Conservation (phyloP, 495 filamentous ascomycete species). For the Podospora pseudoanserina region DNA sequence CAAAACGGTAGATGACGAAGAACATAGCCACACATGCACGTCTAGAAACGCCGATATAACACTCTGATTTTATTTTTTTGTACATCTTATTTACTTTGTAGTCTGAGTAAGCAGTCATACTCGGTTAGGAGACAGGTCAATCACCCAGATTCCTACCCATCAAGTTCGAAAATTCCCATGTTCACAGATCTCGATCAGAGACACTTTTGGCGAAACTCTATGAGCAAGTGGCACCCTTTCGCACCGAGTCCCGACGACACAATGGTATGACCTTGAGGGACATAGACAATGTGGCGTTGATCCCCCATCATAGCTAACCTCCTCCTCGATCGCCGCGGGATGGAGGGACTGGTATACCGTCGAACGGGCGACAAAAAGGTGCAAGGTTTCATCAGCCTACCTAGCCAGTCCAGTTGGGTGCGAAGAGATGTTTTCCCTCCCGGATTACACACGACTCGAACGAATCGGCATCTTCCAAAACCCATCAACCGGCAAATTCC, state of each 20-base stretch:
- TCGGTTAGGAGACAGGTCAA: too few relatives aligned
- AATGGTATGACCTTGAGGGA: neutral
- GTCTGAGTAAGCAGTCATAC: neutral
- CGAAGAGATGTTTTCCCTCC: neutral
- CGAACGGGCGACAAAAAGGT: neutral
- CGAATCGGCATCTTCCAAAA: neutral
- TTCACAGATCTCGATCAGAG: neutral
- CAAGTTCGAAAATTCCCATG: too few relatives aligned
- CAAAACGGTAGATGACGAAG: neutral
- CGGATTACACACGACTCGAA: neutral
- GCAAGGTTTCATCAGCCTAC: neutral
- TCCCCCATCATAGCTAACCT: neutral
- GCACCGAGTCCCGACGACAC: neutral
- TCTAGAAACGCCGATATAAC: neutral
- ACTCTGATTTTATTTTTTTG: neutral
- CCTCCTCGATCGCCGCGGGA: neutral
- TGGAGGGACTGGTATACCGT: neutral
- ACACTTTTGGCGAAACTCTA: neutral
- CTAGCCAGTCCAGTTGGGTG: neutral
- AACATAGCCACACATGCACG: neutral
- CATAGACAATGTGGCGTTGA: neutral
- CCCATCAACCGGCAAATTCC: neutral
- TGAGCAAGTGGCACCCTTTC: too few relatives aligned
- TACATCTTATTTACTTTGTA: neutral
- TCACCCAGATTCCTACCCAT: too few relatives aligned